Percentiles rank a stretch among this genome's conserved stretches.
These are phyloP conservation scores for Ophiosphaerella korrae DNA, from an alignment of 2,329 filamentous ascomycete species.

Conservation along the genomic window DNA sequence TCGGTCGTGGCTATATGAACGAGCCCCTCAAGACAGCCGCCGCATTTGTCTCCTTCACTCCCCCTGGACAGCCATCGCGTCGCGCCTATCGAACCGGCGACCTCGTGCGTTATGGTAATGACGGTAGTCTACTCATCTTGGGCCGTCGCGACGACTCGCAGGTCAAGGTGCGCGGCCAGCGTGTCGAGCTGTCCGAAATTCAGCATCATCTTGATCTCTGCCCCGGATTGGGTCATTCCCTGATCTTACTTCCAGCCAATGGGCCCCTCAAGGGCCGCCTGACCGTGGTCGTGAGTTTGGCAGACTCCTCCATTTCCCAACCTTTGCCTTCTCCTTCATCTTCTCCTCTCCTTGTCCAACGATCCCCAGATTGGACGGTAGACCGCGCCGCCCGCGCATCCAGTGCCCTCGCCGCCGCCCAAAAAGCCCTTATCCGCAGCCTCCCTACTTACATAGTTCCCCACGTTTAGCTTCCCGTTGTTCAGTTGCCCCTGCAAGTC, in stretches of 20 bases:
- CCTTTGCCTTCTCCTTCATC: slow-evolving; percentile 18
- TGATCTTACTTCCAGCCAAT: slow-evolving; percentile 27
- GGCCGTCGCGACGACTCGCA: slow-evolving; percentile 32
- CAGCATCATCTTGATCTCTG: slow-evolving; percentile 40
- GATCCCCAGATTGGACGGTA: slow-evolving; percentile 2
- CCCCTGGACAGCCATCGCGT: slow-evolving; percentile 28
- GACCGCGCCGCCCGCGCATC: slow-evolving; percentile 17
- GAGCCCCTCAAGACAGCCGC: slow-evolving; percentile 30
- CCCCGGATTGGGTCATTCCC: neutral
- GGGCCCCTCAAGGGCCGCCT: slow-evolving; percentile 35
- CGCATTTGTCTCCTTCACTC: slow-evolving; percentile 37
- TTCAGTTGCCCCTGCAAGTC: slow-evolving; percentile 38
- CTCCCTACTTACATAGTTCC: slow-evolving; percentile 45
- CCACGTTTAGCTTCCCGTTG: slow-evolving; percentile 37
- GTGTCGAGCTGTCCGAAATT: slow-evolving; percentile 38
- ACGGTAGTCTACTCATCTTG: slow-evolving; percentile 19
- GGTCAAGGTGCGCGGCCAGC: slow-evolving; percentile 38
- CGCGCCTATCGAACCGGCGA: slow-evolving; percentile 30
- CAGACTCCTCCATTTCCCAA: slow-evolving; percentile 17
- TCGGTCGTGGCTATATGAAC: slow-evolving; percentile 38
- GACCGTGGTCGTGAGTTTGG: slow-evolving; percentile 33
- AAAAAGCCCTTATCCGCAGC: slow-evolving; percentile 33
- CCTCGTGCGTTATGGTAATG: slow-evolving; percentile 22
- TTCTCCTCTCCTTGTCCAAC: slow-evolving; percentile 37
- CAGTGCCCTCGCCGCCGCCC: slow-evolving; percentile 32